Conservation (phyloP, 2,329 filamentous ascomycete species). For the Alternaria brassicicola region DNA sequence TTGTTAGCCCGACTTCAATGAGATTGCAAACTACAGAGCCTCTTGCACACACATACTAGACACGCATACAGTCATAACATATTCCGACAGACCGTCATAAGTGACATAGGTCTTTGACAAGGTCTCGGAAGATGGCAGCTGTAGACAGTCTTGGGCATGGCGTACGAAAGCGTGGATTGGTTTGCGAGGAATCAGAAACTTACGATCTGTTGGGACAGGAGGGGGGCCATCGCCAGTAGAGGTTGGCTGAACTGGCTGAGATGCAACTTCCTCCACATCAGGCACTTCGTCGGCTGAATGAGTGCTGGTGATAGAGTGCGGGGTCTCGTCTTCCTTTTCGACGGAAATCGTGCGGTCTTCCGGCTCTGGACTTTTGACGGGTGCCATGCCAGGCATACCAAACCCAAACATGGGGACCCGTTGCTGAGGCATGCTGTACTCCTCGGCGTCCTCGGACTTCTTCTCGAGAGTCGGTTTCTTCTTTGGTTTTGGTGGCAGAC, state of each 20-base stretch:
- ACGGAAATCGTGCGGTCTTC: conserved; percentile 52
- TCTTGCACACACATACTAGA: conserved; percentile 42
- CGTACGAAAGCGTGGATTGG: conserved; percentile 31
- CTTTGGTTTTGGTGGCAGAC: conserved; percentile 54
- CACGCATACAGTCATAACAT: conserved; percentile 48
- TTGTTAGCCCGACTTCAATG: conserved; percentile 20
- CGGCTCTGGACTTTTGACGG: conserved; percentile 55
- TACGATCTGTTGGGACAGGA: conserved; percentile 59
- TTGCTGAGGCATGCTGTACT: conserved; percentile 41
- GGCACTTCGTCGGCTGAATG: conserved; percentile 56
- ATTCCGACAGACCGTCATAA: conserved; percentile 44
- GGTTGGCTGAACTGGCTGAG: conserved; percentile 51
- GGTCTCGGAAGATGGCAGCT: conserved; percentile 35
- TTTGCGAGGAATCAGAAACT: conserved; percentile 49
- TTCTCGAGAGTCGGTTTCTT: conserved; percentile 53
- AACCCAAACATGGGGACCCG: conserved; percentile 64
- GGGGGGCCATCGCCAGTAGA: conserved; percentile 50
- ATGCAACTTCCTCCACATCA: conserved; percentile 61
- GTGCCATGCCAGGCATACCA: conserved; percentile 74
- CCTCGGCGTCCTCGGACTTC: conserved; percentile 46
- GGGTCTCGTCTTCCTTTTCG: conserved; percentile 58
- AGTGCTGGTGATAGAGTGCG: conserved; percentile 51
- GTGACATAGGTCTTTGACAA: conserved; percentile 43
- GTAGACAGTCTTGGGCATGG: conserved; percentile 30
- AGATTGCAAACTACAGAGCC: neutral